Conservation (phyloP, 108 stramenopile species). For the Fragilaria radians region DNA sequence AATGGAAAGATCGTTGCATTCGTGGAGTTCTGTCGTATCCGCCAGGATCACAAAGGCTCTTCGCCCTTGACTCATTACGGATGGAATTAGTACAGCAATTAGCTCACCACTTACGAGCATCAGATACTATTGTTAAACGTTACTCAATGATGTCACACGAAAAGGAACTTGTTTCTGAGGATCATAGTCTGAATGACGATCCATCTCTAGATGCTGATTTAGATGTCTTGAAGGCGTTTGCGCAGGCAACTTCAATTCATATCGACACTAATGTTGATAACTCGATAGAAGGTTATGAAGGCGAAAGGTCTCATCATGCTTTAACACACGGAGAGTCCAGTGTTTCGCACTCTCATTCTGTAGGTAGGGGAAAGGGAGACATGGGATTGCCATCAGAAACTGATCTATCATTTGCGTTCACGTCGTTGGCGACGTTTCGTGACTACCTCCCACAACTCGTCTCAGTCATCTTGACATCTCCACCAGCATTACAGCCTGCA, state of each 20-base stretch:
- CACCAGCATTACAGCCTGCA: conserved; percentile 46
- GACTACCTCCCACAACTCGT: conserved; percentile 80
- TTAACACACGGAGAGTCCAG: conserved; percentile 5
- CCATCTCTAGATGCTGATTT: conserved; percentile 25
- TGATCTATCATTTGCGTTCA: conserved; percentile 13
- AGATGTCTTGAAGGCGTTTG: conserved; percentile 19
- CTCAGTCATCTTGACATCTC: conserved; percentile 72
- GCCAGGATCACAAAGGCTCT: conserved; percentile 59
- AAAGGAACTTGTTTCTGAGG: background rate
- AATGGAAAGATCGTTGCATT: conserved; percentile 43
- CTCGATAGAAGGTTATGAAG: conserved; percentile 10
- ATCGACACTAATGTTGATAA: conserved; percentile 9
- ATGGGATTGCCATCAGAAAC: background rate
- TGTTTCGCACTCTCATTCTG: background rate
- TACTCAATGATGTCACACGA: background rate
- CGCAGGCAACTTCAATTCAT: conserved; percentile 9
- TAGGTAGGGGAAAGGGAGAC: background rate
- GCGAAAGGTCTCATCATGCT: conserved; percentile 18
- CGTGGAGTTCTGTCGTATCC: conserved; percentile 65
- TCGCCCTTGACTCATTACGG: conserved; percentile 64
- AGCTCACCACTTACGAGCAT: conserved; percentile 19
- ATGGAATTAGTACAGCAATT: conserved; percentile 56
- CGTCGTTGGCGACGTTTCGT: conserved; percentile 36
- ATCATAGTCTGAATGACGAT: conserved; percentile 9
- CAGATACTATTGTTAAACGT: conserved; percentile 36